Evolutionary conservation across 2,329 filamentous ascomycete species (phyloP).

Genomic region (Cylindrodendrum hubeiense): DNA sequence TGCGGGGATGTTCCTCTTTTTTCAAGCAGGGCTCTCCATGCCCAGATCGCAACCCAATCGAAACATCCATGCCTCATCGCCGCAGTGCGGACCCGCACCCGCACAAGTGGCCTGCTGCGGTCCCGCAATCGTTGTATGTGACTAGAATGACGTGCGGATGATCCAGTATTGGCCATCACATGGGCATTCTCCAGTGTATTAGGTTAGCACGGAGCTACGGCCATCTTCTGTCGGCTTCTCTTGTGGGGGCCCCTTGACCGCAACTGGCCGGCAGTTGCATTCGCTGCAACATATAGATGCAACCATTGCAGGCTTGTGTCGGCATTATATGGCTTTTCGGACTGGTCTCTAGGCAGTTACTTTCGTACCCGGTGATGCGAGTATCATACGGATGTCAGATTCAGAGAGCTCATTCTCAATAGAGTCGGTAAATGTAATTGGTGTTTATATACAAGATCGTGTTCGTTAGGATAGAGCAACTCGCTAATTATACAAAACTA

Average conservation of each 20-base stretch:
- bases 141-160: conserved; percentile 14
- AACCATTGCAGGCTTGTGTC: no score
- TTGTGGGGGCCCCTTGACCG: not conserved
- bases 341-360: no score
- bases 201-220: not conserved
- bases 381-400: no score
- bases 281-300: not conserved
- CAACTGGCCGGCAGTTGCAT: not conserved
- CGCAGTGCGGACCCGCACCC: conserved; percentile 23
- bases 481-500: conserved; percentile 3
- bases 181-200: not conserved
- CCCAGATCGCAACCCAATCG: not conserved
- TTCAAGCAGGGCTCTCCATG: not conserved
- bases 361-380: no score
- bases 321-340: no score
- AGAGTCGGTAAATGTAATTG: not conserved
- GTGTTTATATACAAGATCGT: not conserved
- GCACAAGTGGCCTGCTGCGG: conserved; percentile 8
- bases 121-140: conserved; percentile 9
- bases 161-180: not conserved
- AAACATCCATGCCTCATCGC: not conserved
- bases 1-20: no score
- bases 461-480: no score
- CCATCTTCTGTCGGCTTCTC: not conserved
- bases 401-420: not conserved